Conservation (phyloP, 2,329 filamentous ascomycete species). For the Fusarium lyarnte region DNA sequence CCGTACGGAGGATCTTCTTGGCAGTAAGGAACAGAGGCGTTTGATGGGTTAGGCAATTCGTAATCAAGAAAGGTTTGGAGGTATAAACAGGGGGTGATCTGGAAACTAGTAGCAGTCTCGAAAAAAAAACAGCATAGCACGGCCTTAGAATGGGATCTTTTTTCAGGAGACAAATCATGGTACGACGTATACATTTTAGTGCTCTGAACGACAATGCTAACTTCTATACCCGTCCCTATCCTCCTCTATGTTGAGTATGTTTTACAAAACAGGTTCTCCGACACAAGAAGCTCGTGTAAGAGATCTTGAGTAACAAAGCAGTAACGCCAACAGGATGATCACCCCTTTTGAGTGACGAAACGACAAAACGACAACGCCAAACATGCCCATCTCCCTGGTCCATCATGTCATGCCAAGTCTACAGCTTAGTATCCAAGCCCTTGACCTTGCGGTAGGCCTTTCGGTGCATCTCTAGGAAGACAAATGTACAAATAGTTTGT, state of each 20-base stretch:
- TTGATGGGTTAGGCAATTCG: constrained; percentile 37
- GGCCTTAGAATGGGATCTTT: constrained; percentile 41
- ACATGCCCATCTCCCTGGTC: constrained; percentile 30
- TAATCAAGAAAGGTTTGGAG: constrained; percentile 34
- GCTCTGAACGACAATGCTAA: neutral
- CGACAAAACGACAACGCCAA: constrained; percentile 39
- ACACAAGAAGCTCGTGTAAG: constrained; percentile 5
- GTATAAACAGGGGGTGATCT: constrained; percentile 20
- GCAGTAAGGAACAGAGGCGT: constrained; percentile 50
- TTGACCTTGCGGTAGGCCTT: constrained; percentile 72
- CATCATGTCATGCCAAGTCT: constrained; percentile 33
- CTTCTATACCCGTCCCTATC: neutral
- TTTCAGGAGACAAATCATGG: constrained; percentile 9
- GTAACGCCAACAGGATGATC: constrained; percentile 39
- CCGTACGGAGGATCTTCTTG: constrained; percentile 62
- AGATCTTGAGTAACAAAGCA: constrained; percentile 17
- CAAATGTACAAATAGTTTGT: constrained; percentile 87
- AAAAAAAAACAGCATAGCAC: constrained; percentile 41
- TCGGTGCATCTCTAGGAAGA: constrained; percentile 89
- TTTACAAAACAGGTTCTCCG: constrained; percentile 25
- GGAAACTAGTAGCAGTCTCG: constrained; percentile 36
- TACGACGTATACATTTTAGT: neutral
- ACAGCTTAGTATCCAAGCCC: constrained; percentile 47
- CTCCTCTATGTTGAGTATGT: constrained; percentile 16
- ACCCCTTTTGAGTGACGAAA: constrained; percentile 24